Base-by-base conservation (phyloP, 2,329 filamentous ascomycete species). In the Penicillium sp. region DNA sequence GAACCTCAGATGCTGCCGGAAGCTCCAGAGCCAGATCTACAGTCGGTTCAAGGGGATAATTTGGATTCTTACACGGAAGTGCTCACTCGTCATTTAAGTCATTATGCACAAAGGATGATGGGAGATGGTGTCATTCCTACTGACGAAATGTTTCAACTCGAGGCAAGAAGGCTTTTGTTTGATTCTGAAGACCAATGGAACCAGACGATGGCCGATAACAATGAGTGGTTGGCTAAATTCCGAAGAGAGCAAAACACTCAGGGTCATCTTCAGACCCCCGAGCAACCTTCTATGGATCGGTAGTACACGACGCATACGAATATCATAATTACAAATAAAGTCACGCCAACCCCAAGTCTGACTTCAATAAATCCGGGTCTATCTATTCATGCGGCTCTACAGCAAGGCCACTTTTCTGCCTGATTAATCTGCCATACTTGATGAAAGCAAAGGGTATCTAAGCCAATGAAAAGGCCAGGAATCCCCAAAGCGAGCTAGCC, bases 111-210 rank as follows among this genome's bases (percentile, higher is more conserved):
- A 23, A 23, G 23, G 23, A 50, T 59, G 47, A 64, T 66, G 51
- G 51, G 42, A 12, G 8, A 41, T 9, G 65, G 65, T 5, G 55
- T 65, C 17, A 52, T 64, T 21, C 64, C 64, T 2, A 61, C 63
- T 4, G 68, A 70, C 47, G 63, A 66, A 27, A 61, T 63, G 58
- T 66, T 70, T 23, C 67, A 69, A 51, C 52, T 61, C 4, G 66
- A 70, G 41, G 59, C 62, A 23, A 61, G 67, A 17, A 50, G 53
- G 6, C 56, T 69, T 21, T 51, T 67, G 12, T 69, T 62, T 48
- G 66, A 64, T 48, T 60, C 54, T 1, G 61, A 67, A 23, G 67
- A 69, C 27, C 50, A 50, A 19, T 70, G 66, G 65, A 64, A 70
- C 37, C 66, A 67, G 38, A 65, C 61, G 1, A 59, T 67, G 25